Evolutionary conservation across 768 basidiomycete genomes (phyloP).

Genomic region (Boletus bicolor): DNA sequence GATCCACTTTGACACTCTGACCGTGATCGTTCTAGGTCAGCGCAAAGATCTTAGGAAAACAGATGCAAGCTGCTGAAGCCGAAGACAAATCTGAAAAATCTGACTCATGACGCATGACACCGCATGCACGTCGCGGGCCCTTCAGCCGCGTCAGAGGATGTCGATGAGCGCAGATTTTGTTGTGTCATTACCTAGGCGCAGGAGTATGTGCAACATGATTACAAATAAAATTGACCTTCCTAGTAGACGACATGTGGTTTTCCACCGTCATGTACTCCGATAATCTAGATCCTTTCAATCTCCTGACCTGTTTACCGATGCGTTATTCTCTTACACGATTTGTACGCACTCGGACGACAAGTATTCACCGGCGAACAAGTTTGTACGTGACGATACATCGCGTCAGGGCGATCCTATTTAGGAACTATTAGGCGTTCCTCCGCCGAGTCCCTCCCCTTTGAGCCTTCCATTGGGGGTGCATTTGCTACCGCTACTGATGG

Average conservation of each 20-base stretch:
- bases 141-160: constrained; percentile 2
- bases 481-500: constrained; percentile 10
- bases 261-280: constrained; percentile 10
- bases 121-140: constrained; percentile 1
- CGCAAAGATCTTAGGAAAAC: constrained; percentile 72
- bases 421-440: constrained; percentile 23
- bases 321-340: constrained; percentile 17
- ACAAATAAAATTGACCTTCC: constrained; percentile 13
- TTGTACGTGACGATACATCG: constrained; percentile 20
- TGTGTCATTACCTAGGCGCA: constrained; percentile 10
- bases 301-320: constrained; percentile 25
- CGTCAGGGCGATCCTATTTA: constrained; percentile 16
- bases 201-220: constrained; percentile 6
- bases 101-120: constrained; percentile 22
- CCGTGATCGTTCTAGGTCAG: constrained; percentile 52
- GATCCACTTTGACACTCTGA: constrained; percentile 16
- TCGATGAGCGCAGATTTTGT: constrained; percentile 11
- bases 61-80: constrained; percentile 38
- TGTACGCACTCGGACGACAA: constrained; percentile 15
- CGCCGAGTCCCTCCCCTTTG: constrained; percentile 23
- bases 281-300: constrained; percentile 26
- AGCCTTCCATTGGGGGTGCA: constrained; percentile 22
- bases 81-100: constrained; percentile 32
- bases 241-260: constrained; percentile 6
- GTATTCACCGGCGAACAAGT: constrained; percentile 11